phyloP scores from a whole-genome alignment of 2,329 filamentous ascomycete genomes.

The Penicillium crustosum region DNA sequence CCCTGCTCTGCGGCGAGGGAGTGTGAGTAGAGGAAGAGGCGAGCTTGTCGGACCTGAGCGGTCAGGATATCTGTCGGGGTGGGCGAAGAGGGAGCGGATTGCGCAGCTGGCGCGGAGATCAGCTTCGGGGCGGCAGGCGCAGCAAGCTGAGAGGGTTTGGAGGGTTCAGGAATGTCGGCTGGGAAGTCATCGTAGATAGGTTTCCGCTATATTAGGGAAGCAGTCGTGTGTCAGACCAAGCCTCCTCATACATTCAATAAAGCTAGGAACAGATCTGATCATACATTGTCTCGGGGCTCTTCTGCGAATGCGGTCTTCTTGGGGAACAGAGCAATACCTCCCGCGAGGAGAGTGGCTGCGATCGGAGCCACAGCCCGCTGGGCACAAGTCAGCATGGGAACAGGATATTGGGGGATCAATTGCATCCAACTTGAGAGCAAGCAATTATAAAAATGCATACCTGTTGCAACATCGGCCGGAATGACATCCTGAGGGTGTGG shows the following conservation, averaged over 20 bases:
- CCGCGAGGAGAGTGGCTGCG: slow-evolving; percentile 43
- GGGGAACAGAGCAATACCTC: slow-evolving; percentile 42
- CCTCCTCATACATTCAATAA: neutral
- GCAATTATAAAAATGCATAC: slow-evolving; percentile 23
- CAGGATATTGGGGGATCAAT: slow-evolving; percentile 16
- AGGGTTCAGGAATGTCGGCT: slow-evolving; percentile 31
- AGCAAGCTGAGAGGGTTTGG: slow-evolving; percentile 23
- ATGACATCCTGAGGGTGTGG: slow-evolving; percentile 37
- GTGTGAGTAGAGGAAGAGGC: slow-evolving; percentile 76
- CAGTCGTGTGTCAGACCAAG: slow-evolving; percentile 16
- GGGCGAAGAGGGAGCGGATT: slow-evolving; percentile 48
- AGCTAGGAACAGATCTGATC: slow-evolving; percentile 16
- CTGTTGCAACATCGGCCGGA: slow-evolving; percentile 44
- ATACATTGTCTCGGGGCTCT: slow-evolving; percentile 39
- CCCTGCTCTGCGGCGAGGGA: slow-evolving; percentile 73
- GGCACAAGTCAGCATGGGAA: slow-evolving; percentile 27
- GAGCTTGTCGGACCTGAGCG: slow-evolving; percentile 73
- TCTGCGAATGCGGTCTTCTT: slow-evolving; percentile 46
- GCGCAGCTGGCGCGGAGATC: slow-evolving; percentile 18
- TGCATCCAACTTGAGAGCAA: neutral
- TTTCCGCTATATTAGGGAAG: slow-evolving; percentile 36
- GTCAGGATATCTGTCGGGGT: slow-evolving; percentile 90
- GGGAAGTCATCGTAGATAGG: slow-evolving; percentile 47
- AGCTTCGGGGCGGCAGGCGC: slow-evolving; percentile 16
- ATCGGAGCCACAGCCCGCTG: slow-evolving; percentile 43